Evolutionary conservation across 208 protist genomes (phyloP), one percentile per base, ranked within the genome.

Genomic region (Lotmaria passim): DNA sequence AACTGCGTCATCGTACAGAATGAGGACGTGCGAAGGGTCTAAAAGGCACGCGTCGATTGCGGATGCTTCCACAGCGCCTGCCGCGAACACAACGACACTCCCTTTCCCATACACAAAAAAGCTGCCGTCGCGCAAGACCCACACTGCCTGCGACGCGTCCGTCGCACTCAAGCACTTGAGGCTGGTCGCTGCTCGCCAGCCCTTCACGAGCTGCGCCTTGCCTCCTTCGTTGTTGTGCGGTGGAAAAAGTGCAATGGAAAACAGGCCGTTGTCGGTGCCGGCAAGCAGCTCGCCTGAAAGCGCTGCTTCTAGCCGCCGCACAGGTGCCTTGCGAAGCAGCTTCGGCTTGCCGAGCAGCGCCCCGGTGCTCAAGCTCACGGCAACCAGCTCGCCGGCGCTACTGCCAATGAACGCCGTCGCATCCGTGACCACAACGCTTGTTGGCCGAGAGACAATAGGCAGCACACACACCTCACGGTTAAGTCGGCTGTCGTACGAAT

Each of bases 91-190:
- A 2, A 5, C 53, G 11, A 68, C 28, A 34, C 21, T 41, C 15
- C 44, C 26, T 31, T 50, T 50, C 7, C 48, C 24, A 31, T 56
- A 68, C 5, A 66, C 36, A 21, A 63, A 15, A 19, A 75, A 55
- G 30, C 69, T 62, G 19, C 69, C 69, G 47, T 75, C 69, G 15
- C 60, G 69, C 23, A 62, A 39, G 0, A 75, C 60, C 58, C 69
- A 75, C 12, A 56, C 48, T 28, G 47, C 58, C 28, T 36, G 46
- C 3, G 69, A 33, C 6, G 38, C 58, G 17, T 31, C 52, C 10
- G 34, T 38, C 14, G 56, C 31, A 46, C 50, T 53, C 34, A 75
- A 31, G 34, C 69, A 75, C 34, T 28, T 60, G 39, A 75, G 69
- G 15, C 38, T 67, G 0, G 52, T 15, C 26, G 69, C 7, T 24